Evolutionary conservation across 495 filamentous ascomycete species (phyloP).

Genomic region (Pseudevernia furfuracea): DNA sequence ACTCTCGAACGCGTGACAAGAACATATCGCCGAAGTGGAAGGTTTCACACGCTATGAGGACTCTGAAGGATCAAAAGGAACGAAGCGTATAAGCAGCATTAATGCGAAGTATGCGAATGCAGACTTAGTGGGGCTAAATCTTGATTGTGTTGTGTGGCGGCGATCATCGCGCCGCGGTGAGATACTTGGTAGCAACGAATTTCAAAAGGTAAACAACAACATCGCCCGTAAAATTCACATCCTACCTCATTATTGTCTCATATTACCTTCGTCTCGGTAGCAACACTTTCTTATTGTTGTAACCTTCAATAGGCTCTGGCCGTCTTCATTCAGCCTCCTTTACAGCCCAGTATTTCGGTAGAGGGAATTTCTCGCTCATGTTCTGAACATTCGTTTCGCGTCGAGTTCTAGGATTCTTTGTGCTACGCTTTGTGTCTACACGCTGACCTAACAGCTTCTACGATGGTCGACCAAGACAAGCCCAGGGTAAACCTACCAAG

Average conservation of each 20-base stretch:
- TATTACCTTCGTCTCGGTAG: not conserved
- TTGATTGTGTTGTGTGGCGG: not conserved
- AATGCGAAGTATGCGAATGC: not conserved
- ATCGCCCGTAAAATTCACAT: not conserved
- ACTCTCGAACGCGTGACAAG: not conserved
- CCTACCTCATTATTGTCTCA: not conserved
- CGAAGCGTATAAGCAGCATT: not conserved
- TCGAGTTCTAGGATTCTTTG: not conserved
- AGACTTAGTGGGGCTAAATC: not conserved
- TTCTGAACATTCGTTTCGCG: not conserved
- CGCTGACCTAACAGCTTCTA: not conserved
- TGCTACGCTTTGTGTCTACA: not conserved
- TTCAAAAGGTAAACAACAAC: conserved; percentile 1
- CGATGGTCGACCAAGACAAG: conserved; percentile 12
- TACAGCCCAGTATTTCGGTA: not conserved
- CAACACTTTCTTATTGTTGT: not conserved
- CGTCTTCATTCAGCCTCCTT: not conserved
- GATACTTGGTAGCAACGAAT: not conserved
- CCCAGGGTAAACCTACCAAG: conserved; percentile 14
- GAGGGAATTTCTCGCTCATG: not conserved
- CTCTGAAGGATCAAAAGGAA: not conserved
- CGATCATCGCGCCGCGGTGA: not conserved
- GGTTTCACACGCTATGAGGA: not conserved
- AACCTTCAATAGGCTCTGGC: not conserved
- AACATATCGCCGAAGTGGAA: not conserved